phyloP scores from a whole-genome alignment of 768 basidiomycete genomes.

The Russula olivacea region DNA sequence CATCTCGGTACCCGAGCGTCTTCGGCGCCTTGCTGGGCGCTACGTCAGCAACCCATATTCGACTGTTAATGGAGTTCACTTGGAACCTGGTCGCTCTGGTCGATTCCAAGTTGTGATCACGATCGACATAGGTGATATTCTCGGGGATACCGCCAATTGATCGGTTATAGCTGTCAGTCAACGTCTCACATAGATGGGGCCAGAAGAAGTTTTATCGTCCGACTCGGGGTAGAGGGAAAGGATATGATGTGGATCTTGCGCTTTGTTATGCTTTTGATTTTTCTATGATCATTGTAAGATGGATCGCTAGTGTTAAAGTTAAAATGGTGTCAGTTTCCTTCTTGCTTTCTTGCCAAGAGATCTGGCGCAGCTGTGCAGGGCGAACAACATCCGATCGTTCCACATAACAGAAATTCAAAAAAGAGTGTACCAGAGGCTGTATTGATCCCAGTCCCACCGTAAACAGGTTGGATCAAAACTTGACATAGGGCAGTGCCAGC shows the following conservation, averaged over 20 bases:
- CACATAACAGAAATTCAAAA: too few relatives aligned
- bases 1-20: background rate
- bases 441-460: too few relatives aligned
- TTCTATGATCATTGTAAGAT: background rate
- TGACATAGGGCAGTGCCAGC: too few relatives aligned
- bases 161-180: background rate
- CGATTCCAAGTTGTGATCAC: background rate
- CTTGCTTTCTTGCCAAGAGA: background rate
- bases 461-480: too few relatives aligned
- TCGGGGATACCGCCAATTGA: background rate
- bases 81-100: background rate
- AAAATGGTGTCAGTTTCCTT: background rate
- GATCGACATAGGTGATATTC: background rate
- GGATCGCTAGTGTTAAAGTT: background rate
- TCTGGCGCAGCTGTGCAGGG: too few relatives aligned
- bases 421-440: too few relatives aligned
- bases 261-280: background rate
- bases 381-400: too few relatives aligned
- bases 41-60: background rate
- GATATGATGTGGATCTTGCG: background rate
- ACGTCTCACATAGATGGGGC: too few relatives aligned
- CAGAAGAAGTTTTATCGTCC: background rate
- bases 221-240: background rate
- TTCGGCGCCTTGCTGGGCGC: background rate
- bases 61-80: background rate